Evolutionary conservation across 108 stramenopile species (phyloP).

Genomic region (Seminavis robusta): DNA sequence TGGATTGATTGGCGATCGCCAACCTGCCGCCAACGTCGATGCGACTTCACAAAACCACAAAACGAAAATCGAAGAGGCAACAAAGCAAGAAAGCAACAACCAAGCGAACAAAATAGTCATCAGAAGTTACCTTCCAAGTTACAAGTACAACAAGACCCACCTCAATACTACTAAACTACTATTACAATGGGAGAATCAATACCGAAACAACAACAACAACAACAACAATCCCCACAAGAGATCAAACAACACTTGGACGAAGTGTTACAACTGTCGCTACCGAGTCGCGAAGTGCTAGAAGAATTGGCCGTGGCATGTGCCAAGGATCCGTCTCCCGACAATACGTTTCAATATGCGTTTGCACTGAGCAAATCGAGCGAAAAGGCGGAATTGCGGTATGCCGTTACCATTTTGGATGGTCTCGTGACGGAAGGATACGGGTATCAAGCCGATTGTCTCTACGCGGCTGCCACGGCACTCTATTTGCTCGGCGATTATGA

Average conservation of each 20-base stretch:
- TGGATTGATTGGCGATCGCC: no score
- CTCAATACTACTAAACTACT: no score
- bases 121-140: no score
- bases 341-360: conserved; percentile 87
- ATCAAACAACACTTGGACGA: conserved; percentile 56
- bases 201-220: conserved; percentile 46
- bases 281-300: conserved; percentile 67
- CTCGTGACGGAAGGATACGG: conserved; percentile 73
- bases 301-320: conserved; percentile 67
- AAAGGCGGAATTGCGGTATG: conserved; percentile 59
- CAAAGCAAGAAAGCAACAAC: no score
- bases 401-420: conserved; percentile 74
- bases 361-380: conserved; percentile 64
- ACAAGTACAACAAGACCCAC: no score
- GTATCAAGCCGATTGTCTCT: conserved; percentile 85
- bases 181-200: conserved; percentile 72
- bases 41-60: no score
- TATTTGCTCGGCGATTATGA: conserved; percentile 75
- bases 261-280: conserved; percentile 55
- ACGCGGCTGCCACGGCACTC: conserved; percentile 69
- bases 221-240: no score
- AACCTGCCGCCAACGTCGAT: no score
- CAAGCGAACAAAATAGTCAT: no score
- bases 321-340: conserved; percentile 48
- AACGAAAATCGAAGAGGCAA: no score